Evolutionary conservation across 371 early-diverging fungal species (phyloP).

Genomic region (Rhizopus delemar): DNA sequence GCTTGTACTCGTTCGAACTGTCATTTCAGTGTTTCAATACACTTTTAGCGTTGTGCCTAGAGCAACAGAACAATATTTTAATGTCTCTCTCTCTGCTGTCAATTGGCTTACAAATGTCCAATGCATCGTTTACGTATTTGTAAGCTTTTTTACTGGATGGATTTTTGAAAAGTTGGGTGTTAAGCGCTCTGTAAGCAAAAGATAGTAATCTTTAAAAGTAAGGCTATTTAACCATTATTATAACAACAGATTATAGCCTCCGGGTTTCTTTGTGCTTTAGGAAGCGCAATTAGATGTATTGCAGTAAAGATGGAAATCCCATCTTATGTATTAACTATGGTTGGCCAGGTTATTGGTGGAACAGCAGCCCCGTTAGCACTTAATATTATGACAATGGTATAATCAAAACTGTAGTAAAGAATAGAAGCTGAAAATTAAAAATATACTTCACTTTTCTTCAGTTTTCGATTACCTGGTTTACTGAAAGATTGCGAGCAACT

Average conservation of each 20-base stretch:
- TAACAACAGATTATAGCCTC: conserved; percentile 46
- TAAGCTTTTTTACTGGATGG: conserved; percentile 42
- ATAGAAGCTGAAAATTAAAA: neutral
- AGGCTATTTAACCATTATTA: neutral
- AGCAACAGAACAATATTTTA: conserved; percentile 27
- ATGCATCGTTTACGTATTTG: conserved; percentile 36
- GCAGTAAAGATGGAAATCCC: conserved; percentile 34
- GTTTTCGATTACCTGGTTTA: conserved; percentile 69
- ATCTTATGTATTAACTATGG: conserved; percentile 44
- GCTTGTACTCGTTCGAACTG: conserved; percentile 34
- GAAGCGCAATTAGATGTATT: conserved; percentile 54
- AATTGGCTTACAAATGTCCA: conserved; percentile 48
- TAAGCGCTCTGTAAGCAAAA: conserved; percentile 36
- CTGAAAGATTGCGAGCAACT: conserved; percentile 61
- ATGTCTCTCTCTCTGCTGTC: conserved; percentile 33
- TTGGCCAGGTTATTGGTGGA: conserved; percentile 62
- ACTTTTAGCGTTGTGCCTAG: conserved; percentile 40
- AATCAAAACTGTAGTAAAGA: neutral
- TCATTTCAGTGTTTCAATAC: conserved; percentile 41
- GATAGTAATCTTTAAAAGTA: neutral
- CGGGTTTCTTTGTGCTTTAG: conserved; percentile 44
- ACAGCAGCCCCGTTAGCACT: conserved; percentile 63
- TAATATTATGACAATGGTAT: conserved; percentile 58
- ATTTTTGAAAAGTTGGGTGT: conserved; percentile 40
- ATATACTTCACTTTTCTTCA: conserved; percentile 17